Base-by-base conservation (phyloP, 2,329 filamentous ascomycete genomes). In the Nemania serpens region DNA sequence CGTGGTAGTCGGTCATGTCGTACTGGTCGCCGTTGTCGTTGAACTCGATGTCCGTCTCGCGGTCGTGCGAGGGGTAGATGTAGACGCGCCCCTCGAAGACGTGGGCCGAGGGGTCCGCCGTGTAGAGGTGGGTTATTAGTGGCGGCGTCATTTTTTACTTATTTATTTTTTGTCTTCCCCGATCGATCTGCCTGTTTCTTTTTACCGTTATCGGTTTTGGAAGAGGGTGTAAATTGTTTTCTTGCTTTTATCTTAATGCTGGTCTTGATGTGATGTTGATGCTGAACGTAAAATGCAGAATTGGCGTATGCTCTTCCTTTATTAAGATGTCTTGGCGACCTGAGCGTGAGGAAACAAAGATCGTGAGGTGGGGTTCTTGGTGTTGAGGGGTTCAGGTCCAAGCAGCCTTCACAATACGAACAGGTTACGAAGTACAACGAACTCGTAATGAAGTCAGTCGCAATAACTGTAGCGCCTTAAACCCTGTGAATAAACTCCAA, bases 21-120 rank as follows among this genome's bases (percentile, higher is more conserved):
- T 92, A 93, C 74, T 93, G 90, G 77, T 92, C 90, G 72, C 90
- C 90, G 81, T 92, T 91, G 81, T 93, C 90, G 78, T 93, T 93
- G 80, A 89, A 88, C 59, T 83, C 59, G 74, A 91, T 90, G 75
- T 87, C 83, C 5, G 88, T 91, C 74, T 91, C 88, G 67, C 89
- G 84, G 76, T 93, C 90, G 77, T 93, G 90, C 20, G 89, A 93
- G 18, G 90, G 90, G 78, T 93, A 93, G 76, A 93, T 84, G 79
- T 91, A 93, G 62, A 93, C 77, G 66, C 83, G 87, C 74, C 82
- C 84, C 64, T 91, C 86, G 79, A 93, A 93, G 72, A 91, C 89
- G 75, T 93, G 90, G 12, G 90, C 90, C 6, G 89, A 92, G 15
- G 90, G 90, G 75, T 93, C 90, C 18, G 90, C 90, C 12, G 89